Conservation (phyloP, 257 asterid genomes). For the Gentiana macrophylla region DNA sequence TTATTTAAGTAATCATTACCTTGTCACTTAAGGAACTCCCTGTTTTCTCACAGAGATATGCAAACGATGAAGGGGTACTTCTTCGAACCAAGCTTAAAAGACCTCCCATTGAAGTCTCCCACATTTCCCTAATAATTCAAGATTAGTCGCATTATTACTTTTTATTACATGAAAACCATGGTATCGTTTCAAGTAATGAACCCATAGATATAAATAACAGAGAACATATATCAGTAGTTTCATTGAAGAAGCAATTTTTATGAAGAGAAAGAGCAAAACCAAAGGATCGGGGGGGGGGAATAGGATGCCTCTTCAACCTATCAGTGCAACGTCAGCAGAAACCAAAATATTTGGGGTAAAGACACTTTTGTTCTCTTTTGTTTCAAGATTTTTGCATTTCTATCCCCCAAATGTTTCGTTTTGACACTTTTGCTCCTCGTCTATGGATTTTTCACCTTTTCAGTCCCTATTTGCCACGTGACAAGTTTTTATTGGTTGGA, state of each 20-base stretch:
- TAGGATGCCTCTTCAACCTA: no score
- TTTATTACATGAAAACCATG: conserved; percentile 8
- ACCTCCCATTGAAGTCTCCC: conserved; percentile 99
- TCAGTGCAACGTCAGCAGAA: no score
- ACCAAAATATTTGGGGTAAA: no score
- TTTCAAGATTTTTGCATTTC: no score
- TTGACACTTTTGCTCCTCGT: no score
- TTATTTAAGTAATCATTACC: conserved; percentile 29
- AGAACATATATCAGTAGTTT: neutral
- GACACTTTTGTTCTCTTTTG: no score
- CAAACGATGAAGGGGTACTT: conserved; percentile 77
- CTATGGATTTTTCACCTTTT: no score
- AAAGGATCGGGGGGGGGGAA: neutral
- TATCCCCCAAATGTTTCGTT: no score
- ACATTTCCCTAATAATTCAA: conserved; percentile 66
- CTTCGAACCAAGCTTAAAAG: conserved; percentile 89
- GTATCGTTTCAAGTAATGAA: neutral
- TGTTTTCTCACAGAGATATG: conserved; percentile 83
- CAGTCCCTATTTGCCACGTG: no score
- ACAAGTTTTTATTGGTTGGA: no score
- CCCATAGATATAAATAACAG: neutral
- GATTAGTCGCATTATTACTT: conserved; percentile 6
- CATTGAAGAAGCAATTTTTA: neutral
- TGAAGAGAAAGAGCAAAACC: neutral
- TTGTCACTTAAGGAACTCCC: conserved; percentile 75